A percentile compares a stretch with the other conserved stretches of the same genome.
Evolutionary conservation across 75 land plant species (phyloP).

Genomic region (Ceratopteris richardii): DNA sequence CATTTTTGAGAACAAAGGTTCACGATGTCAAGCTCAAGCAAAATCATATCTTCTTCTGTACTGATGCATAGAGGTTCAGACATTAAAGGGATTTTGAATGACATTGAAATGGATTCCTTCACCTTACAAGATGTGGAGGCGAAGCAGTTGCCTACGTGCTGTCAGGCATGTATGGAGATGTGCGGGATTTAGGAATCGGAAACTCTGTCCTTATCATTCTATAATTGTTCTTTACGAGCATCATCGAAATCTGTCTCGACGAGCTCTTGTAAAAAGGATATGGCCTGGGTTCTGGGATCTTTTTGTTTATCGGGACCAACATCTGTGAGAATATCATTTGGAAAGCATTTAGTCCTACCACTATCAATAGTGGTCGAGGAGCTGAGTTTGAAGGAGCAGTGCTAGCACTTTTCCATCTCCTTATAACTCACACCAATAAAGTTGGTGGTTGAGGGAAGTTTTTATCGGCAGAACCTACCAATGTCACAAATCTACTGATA

Average conservation of each 20-base stretch:
- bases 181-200: too few relatives aligned
- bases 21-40: too few relatives aligned
- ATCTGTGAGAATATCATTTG: conserved; percentile 62
- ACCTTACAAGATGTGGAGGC: too few relatives aligned
- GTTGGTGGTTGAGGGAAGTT: conserved; percentile 23
- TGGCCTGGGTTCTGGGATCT: conserved; percentile 88
- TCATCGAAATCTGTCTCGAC: conserved; percentile 75
- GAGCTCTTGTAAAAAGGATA: conserved; percentile 86
- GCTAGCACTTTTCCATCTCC: conserved; percentile 30
- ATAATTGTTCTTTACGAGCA: conserved; percentile 79
- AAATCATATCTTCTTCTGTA: too few relatives aligned
- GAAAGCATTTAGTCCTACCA: conserved; percentile 55
- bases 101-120: too few relatives aligned
- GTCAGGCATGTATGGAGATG: too few relatives aligned
- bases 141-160: too few relatives aligned
- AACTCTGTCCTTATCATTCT: conserved; percentile 72
- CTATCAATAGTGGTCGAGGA: conserved; percentile 55
- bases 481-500: conserved; percentile 26
- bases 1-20: too few relatives aligned
- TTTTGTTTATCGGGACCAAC: conserved; percentile 80
- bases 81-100: too few relatives aligned
- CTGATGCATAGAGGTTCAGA: too few relatives aligned
- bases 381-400: conserved; percentile 45
- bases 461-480: conserved; percentile 31
- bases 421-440: conserved; percentile 20